Evolutionary conservation across 2,329 filamentous ascomycete species (phyloP).

Genomic region (Monosporascus sp.): DNA sequence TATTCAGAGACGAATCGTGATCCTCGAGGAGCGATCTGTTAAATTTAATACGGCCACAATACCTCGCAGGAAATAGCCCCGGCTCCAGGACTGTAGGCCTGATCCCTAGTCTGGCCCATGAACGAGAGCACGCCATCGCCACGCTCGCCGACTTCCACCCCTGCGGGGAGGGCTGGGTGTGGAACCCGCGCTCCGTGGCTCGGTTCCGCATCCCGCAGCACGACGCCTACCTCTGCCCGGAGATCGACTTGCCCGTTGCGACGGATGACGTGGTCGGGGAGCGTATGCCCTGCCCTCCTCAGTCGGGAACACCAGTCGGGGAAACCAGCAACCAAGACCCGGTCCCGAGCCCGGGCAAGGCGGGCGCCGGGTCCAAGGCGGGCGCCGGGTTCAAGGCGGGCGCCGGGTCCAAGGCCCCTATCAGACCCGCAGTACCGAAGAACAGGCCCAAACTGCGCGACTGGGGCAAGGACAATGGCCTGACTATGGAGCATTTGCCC

Average conservation of each 20-base stretch:
- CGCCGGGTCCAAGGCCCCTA: background rate
- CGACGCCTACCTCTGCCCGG: slow-evolving; percentile 21
- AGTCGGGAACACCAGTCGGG: too few relatives aligned
- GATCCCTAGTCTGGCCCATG: slow-evolving; percentile 2
- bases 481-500: background rate
- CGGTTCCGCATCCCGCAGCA: slow-evolving; percentile 26
- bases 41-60: slow-evolving; percentile 13
- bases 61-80: slow-evolving; percentile 7
- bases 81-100: slow-evolving; percentile 12
- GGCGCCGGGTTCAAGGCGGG: background rate
- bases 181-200: slow-evolving; percentile 21
- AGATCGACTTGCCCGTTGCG: slow-evolving; percentile 17
- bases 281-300: too few relatives aligned
- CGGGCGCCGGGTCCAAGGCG: too few relatives aligned
- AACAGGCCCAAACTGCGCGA: background rate
- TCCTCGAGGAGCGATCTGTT: background rate
- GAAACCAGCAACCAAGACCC: too few relatives aligned
- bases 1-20: slow-evolving; percentile 21
- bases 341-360: background rate
- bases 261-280: too few relatives aligned
- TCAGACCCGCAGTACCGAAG: background rate
- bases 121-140: slow-evolving; percentile 17
- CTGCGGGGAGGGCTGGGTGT: slow-evolving; percentile 17
- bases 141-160: slow-evolving; percentile 23
- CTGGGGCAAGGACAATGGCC: background rate